Percentiles rank a stretch among this genome's conserved stretches.
Conservation (phyloP, 2,329 filamentous ascomycete genomes). For the Dactylella cylindrospora region DNA sequence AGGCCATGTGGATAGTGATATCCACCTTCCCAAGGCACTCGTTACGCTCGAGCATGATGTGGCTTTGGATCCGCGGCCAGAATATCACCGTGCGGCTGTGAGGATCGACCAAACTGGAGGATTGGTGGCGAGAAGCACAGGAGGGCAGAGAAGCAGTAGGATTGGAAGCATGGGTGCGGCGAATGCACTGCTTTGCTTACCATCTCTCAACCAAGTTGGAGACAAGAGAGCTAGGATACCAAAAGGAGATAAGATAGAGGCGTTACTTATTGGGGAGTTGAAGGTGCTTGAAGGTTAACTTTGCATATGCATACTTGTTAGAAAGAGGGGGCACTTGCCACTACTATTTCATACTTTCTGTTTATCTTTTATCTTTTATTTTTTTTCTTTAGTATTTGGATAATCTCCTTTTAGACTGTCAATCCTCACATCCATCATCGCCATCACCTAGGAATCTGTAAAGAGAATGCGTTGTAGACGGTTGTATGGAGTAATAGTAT, state of each 20-base stretch:
- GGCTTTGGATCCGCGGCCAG: conserved; percentile 71
- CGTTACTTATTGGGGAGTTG: conserved; percentile 71
- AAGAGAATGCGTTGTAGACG: too few relatives aligned
- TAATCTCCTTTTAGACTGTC: background rate
- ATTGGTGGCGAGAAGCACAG: conserved; percentile 77
- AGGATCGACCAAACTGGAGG: conserved; percentile 62
- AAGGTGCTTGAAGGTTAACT: conserved; percentile 43
- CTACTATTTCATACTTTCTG: background rate
- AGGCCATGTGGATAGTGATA: conserved; percentile 61
- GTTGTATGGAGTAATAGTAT: too few relatives aligned
- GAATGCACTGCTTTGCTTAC: conserved; percentile 80
- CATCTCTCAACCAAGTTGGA: conserved; percentile 64
- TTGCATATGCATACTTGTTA: conserved; percentile 45
- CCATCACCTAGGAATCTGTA: background rate
- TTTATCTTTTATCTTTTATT: too few relatives aligned
- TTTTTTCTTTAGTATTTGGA: background rate
- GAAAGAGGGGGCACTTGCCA: background rate
- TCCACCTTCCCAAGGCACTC: conserved; percentile 70
- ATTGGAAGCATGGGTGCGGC: conserved; percentile 87
- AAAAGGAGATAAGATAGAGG: conserved; percentile 60
- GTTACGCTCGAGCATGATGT: conserved; percentile 74
- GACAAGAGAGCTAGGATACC: conserved; percentile 63
- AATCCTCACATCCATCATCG: background rate
- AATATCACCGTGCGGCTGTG: conserved; percentile 87
- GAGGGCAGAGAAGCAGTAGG: conserved; percentile 82